Evolutionary conservation across 2,329 filamentous ascomycete species (phyloP), one percentile per base, ranked within the genome.

Genomic region (Arachnomyces sp.): DNA sequence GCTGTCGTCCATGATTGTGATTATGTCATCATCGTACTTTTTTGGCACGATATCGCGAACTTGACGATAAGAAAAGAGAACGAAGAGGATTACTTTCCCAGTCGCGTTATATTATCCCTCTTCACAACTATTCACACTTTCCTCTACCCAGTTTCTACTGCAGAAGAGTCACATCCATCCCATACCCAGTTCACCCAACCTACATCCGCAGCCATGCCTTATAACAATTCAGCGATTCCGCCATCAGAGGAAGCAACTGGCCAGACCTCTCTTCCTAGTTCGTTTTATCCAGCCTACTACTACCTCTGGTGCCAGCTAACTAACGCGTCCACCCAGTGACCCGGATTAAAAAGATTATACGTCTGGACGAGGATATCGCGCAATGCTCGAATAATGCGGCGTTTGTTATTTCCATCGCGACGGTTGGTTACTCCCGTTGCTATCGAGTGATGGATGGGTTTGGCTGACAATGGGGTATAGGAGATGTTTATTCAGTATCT

Each of bases 401-500:
- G 14, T 96, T 96, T 61, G 81, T 90, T 42, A 93, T 96, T 54
- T 89, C 90, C 1, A 74, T 94, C 44, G 92, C 92, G 15, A 89
- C 92, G 3, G 84, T 85, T 64, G 49, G 74, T 58, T 31, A 15
- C 16, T 18, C 28, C 18, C 20, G 30, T n/a, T 13, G 4, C n/a
- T n/a, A 14, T 34, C 13, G 16, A 14, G 17, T 3, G 28, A 28
- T 28, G 38, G 20, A 17, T 35, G 34, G 34, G 38, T 35, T 49
- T 33, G 46, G 25, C 34, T 43, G 50, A 31, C 47, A 38, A 28
- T 14, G 17, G 6, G 20, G n/a, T n/a, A 13, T 42, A 89, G 82
- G 92, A 98, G 66, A 81, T 94, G 74, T 96, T 98, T 67, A 82
- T 98, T 50, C 87, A 94, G 61, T 84, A 96, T 61, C 76, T 98